Percentiles rank a stretch among this genome's conserved stretches.
Conservation (phyloP, 169 alveolate species). For the Cryptosporidium meleagridis region DNA sequence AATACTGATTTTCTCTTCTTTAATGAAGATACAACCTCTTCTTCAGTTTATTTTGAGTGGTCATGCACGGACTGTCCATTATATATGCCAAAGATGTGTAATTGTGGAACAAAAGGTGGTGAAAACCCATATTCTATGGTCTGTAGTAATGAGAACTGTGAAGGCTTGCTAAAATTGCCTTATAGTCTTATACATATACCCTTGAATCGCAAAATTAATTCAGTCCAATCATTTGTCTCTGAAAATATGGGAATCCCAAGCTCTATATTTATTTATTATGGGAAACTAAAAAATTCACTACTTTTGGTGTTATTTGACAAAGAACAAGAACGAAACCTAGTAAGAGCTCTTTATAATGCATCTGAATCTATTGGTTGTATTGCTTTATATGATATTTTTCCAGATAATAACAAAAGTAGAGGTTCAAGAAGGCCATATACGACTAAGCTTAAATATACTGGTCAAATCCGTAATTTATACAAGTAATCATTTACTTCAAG, state of each 20-base stretch:
- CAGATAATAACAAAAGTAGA: background rate
- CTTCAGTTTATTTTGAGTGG: conserved; percentile 54
- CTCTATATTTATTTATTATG: conserved; percentile 40
- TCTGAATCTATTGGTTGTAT: conserved; percentile 46
- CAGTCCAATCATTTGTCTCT: conserved; percentile 52
- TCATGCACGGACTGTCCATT: conserved; percentile 54
- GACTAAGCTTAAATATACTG: conserved; percentile 26
- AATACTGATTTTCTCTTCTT: conserved; percentile 24
- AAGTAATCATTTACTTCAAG: background rate
- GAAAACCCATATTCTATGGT: background rate
- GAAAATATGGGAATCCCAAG: conserved; percentile 36
- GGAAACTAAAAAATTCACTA: conserved; percentile 50
- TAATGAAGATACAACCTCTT: conserved; percentile 42
- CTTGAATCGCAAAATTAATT: conserved; percentile 65
- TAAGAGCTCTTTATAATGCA: conserved; percentile 2
- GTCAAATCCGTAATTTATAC: background rate
- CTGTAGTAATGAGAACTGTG: conserved; percentile 66
- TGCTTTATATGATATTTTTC: conserved; percentile 27
- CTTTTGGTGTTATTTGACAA: conserved; percentile 20
- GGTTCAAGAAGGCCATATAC: conserved; percentile 44
- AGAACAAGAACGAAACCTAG: conserved; percentile 24
- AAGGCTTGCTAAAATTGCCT: conserved; percentile 75
- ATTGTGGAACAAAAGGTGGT: conserved; percentile 16
- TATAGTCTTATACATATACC: conserved; percentile 77
- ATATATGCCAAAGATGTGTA: conserved; percentile 66